phyloP scores from a whole-genome alignment of 2,329 filamentous ascomycete genomes.

The Colletotrichum eleusines region DNA sequence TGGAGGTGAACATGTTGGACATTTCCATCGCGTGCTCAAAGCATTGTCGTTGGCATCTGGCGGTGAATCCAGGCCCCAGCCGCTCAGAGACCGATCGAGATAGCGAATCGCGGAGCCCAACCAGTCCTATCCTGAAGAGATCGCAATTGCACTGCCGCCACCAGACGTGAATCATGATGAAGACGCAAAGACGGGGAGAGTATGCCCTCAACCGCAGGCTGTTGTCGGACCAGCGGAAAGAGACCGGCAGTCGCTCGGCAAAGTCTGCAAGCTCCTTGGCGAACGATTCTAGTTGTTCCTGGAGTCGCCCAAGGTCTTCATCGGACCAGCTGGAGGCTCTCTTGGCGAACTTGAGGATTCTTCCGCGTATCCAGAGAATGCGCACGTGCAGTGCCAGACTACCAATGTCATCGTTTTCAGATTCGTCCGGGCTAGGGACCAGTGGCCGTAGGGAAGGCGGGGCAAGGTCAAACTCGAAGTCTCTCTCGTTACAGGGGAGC shows the following conservation, averaged over 20 bases:
- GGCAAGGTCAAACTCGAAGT: constrained; percentile 66
- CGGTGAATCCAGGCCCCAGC: constrained; percentile 62
- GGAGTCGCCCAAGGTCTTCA: constrained; percentile 52
- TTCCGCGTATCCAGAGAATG: constrained; percentile 66
- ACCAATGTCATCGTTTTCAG: constrained; percentile 65
- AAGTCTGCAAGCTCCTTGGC: constrained; percentile 66
- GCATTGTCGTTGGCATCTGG: constrained; percentile 63
- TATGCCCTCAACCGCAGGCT: constrained; percentile 68
- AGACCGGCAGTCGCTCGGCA: constrained; percentile 64
- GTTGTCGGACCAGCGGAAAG: constrained; percentile 69
- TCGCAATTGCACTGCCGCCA: constrained; percentile 71
- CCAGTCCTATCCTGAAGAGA: constrained; percentile 65
- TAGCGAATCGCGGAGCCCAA: constrained; percentile 64
- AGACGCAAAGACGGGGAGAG: constrained; percentile 68
- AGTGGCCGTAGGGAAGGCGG: constrained; percentile 64
- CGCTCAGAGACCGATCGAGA: constrained; percentile 57
- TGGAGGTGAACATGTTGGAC: constrained; percentile 66
- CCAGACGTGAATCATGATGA: constrained; percentile 71
- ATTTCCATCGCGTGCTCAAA: constrained; percentile 67
- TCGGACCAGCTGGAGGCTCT: constrained; percentile 54
- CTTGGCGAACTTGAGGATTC: constrained; percentile 67
- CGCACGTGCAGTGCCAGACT: constrained; percentile 69
- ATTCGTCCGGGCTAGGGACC: constrained; percentile 58
- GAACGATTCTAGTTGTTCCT: constrained; percentile 57
- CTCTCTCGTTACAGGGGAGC: constrained; percentile 60